Conservation (phyloP, 345 rosid genomes). For the Passiflora organensis region DNA sequence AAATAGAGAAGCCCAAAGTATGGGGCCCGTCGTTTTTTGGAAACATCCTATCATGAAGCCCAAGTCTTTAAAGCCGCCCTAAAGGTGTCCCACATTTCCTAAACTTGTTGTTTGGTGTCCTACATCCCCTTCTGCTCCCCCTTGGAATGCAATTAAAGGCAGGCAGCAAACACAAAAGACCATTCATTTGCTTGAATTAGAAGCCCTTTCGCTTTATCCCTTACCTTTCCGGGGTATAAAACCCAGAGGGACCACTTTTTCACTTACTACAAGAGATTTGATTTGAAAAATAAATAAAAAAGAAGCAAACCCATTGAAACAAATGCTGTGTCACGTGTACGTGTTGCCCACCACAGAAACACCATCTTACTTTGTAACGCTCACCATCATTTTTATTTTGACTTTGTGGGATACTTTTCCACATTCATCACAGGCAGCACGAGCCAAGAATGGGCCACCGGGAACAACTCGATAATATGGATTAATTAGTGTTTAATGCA, state of each 20-base stretch:
- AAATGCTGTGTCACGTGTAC: constrained; percentile 33
- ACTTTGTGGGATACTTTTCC: background rate
- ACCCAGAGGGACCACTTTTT: too few relatives aligned
- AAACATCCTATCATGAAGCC: too few relatives aligned
- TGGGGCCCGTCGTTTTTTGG: too few relatives aligned
- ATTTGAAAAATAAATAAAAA: background rate
- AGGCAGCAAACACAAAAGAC: too few relatives aligned
- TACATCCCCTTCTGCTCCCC: background rate
- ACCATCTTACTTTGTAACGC: constrained; percentile 10
- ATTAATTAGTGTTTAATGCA: background rate
- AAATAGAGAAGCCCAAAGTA: too few relatives aligned
- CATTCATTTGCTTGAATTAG: background rate
- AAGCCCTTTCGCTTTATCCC: background rate
- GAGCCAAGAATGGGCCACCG: constrained; percentile 16
- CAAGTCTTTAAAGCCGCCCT: too few relatives aligned
- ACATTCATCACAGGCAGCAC: constrained; percentile 9
- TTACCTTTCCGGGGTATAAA: too few relatives aligned
- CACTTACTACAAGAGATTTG: background rate
- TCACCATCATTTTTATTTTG: constrained; percentile 4
- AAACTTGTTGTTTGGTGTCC: too few relatives aligned
- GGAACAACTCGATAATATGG: background rate
- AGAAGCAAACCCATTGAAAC: background rate
- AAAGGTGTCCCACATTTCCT: too few relatives aligned
- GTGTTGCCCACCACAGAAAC: constrained; percentile 33
- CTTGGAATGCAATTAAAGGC: background rate